A percentile compares a stretch with the other conserved stretches of the same genome.
Evolutionary conservation across 1,284 basidiomycete genomes (phyloP).

Genomic region (Ustilago hordei): DNA sequence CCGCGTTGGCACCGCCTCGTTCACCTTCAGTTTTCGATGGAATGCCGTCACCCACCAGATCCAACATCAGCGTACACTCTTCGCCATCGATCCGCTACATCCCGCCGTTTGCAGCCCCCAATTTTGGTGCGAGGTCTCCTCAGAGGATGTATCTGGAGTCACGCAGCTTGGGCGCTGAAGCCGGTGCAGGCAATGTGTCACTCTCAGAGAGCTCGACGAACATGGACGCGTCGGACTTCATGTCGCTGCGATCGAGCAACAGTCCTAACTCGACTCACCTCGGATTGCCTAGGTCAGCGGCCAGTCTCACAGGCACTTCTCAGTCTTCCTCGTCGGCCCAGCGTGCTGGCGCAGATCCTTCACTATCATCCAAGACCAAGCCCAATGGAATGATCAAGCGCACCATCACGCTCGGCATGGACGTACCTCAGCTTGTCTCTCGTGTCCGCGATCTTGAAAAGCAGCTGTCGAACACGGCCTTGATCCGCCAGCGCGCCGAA

Average conservation of each 20-base stretch:
- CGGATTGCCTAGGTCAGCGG: slow-evolving; percentile 32
- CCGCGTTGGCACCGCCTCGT: slow-evolving; percentile 35
- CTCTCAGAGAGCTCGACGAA: slow-evolving; percentile 12
- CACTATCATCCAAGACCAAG: not conserved
- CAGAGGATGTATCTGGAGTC: slow-evolving; percentile 7
- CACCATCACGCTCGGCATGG: slow-evolving; percentile 63
- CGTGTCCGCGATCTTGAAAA: slow-evolving; percentile 53
- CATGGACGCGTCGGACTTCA: slow-evolving; percentile 21
- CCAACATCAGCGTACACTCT: slow-evolving; percentile 27
- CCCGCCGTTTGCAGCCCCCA: slow-evolving; percentile 25
- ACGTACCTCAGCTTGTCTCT: slow-evolving; percentile 37
- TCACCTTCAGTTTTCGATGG: slow-evolving; percentile 30
- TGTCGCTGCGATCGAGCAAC: slow-evolving; percentile 32
- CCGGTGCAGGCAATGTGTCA: slow-evolving; percentile 6
- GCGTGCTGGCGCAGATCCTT: not conserved
- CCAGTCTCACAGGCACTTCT: slow-evolving; percentile 22
- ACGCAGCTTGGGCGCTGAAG: slow-evolving; percentile 9
- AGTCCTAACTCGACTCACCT: slow-evolving; percentile 36
- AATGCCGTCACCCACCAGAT: slow-evolving; percentile 41
- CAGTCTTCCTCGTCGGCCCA: slow-evolving; percentile 17
- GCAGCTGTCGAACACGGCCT: slow-evolving; percentile 38
- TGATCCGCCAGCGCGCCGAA: slow-evolving; percentile 39
- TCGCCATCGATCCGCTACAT: slow-evolving; percentile 51
- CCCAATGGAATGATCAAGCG: slow-evolving; percentile 36
- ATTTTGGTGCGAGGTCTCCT: slow-evolving; percentile 20